Base-by-base conservation (phyloP, 805 yeast genomes). In the Cyberlindnera mississippiensis region DNA sequence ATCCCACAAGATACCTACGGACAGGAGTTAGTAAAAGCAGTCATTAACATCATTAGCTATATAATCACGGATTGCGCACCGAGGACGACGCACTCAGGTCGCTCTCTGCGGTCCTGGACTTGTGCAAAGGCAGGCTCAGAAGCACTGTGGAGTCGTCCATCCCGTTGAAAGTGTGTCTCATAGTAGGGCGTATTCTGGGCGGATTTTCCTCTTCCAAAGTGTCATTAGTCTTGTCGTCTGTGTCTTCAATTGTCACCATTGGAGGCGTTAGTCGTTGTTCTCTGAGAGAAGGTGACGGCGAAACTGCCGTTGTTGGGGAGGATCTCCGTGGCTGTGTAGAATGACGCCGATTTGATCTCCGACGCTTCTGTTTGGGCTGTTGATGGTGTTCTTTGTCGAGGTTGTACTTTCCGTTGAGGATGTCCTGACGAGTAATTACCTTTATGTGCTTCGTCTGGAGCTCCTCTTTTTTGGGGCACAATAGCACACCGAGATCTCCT, bases 391-490 rank as follows among this genome's bases (percentile, higher is more conserved):
- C 32, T 9, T 13, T 33, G 28, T 44, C 44, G 14, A 45, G 37
- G 14, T 44, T 37, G 37, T 48, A 51, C 3, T 34, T 49, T 22
- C 51, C 52, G 35, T 52, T 48, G 9, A 55, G 13, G 4, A 56
- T 28, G 37, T 57, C 62, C 33, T 52, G 50, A 37, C 62, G 50
- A 1, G 61, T 57, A 8, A 57, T 47, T 9, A 50, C 51, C 22
- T 52, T 49, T 35, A 57, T 47, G 33, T 49, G 38, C 33, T 55
- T 57, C 1, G 57, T 56, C 24, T 48, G 49, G 6, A 52, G 39
- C 10, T 42, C 35, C 6, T 28, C 34, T 22, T 40, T 30, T 14
- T n/a, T 18, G 28, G 16, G 5, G 24, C 24, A 20, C 6, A 20
- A 20, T 27, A n/a, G n/a, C n/a, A n/a, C n/a, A n/a, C n/a, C n/a